Conservation (phyloP, 2,329 filamentous ascomycete genomes). For the Fusarium begoniae region DNA sequence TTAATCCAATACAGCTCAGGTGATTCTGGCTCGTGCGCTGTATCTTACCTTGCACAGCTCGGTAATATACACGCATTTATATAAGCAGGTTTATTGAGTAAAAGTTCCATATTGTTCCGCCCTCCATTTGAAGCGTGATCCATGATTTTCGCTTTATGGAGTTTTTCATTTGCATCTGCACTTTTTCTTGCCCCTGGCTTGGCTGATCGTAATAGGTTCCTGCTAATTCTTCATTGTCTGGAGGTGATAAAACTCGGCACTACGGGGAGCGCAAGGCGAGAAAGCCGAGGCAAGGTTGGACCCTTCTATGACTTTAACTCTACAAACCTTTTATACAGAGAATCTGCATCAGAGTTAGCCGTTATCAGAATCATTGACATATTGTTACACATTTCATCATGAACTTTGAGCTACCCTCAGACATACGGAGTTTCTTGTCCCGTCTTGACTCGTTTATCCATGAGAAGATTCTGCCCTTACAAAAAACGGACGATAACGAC, state of each 20-base stretch:
- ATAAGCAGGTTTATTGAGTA: no score
- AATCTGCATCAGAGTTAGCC: not conserved
- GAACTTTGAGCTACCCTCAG: not conserved
- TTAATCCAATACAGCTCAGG: no score
- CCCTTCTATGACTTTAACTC: no score
- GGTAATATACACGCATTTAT: rapidly evolving
- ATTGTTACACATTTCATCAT: rapidly evolving
- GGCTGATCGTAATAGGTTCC: no score
- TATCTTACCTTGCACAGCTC: no score
- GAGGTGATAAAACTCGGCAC: no score
- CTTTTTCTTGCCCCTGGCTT: rapidly evolving
- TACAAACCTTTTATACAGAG: not conserved
- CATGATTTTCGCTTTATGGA: rapidly evolving
- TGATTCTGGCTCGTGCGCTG: no score
- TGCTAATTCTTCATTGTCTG: no score
- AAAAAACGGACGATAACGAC: not conserved
- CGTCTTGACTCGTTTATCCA: not conserved
- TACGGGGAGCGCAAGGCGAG: not conserved
- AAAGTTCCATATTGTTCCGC: no score
- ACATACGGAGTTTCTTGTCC: not conserved
- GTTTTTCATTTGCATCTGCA: no score
- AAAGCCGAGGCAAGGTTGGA: not conserved
- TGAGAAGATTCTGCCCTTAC: not conserved
- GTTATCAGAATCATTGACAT: not conserved
- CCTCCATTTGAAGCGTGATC: no score